Conservation (phyloP, 2,329 filamentous ascomycete genomes). For the Colletotrichum tropicale region DNA sequence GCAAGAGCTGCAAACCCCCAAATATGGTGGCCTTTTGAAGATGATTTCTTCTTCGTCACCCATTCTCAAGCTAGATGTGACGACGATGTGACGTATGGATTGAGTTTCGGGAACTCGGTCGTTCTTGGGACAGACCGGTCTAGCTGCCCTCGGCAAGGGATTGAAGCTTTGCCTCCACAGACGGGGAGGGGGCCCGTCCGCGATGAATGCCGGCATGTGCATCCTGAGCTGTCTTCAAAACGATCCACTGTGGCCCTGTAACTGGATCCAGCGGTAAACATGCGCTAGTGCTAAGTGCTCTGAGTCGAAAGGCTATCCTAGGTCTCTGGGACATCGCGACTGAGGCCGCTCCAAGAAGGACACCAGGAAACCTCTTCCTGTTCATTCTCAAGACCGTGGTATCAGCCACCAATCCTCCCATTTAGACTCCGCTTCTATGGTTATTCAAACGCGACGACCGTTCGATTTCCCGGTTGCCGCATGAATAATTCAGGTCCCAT, state of each 20-base stretch:
- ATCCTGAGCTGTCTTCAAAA: background rate
- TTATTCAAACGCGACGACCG: rapidly evolving
- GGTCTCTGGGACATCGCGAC: background rate
- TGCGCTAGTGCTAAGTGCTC: background rate
- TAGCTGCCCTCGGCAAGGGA: background rate
- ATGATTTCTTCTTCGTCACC: background rate
- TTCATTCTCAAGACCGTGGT: no score
- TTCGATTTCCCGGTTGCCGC: no score
- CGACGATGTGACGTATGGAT: background rate
- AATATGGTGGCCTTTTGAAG: rapidly evolving
- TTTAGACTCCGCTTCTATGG: rapidly evolving
- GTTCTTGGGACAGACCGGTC: background rate
- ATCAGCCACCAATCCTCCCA: no score
- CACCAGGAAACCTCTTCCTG: background rate
- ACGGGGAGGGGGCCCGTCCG: background rate
- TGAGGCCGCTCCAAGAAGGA: rapidly evolving
- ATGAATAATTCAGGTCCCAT: rapidly evolving
- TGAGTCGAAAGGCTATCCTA: rapidly evolving
- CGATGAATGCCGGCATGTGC: background rate
- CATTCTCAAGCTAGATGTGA: background rate
- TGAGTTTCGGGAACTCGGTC: background rate
- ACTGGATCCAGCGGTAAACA: background rate
- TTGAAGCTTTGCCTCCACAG: background rate
- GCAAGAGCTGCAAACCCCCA: background rate
- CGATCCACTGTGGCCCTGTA: background rate